Percentiles rank a stretch among this genome's conserved stretches.
Conservation (phyloP, 2,329 filamentous ascomycete species). For the Zarea fungicola region DNA sequence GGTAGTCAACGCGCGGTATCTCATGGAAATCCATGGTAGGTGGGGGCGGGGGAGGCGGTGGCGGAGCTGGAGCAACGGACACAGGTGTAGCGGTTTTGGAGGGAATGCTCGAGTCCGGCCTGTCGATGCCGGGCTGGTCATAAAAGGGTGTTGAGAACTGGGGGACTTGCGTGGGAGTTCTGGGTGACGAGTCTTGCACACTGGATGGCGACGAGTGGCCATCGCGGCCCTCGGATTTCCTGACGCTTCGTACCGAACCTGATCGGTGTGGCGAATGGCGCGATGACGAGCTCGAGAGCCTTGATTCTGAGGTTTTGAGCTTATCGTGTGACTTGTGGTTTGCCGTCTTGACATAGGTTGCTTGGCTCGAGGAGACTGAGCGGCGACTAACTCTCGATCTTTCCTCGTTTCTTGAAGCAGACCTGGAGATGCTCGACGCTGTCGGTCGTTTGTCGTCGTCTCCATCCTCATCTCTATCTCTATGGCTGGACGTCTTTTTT, state of each 20-base stretch:
- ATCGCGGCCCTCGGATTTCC: slow-evolving; percentile 35
- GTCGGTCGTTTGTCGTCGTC: slow-evolving; percentile 37
- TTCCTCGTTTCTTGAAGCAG: slow-evolving; percentile 42
- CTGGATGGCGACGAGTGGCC: slow-evolving; percentile 42
- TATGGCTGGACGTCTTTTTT: slow-evolving; percentile 16
- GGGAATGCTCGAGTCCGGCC: slow-evolving; percentile 24
- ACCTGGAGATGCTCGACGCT: slow-evolving; percentile 38
- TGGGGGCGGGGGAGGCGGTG: slow-evolving; percentile 52
- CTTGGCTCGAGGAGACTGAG: slow-evolving; percentile 54
- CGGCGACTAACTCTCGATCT: slow-evolving; percentile 48
- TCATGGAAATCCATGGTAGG: slow-evolving; percentile 66
- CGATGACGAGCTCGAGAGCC: slow-evolving; percentile 30
- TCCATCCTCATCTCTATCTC: slow-evolving; percentile 16
- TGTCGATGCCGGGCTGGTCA: slow-evolving; percentile 35
- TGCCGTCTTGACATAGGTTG: slow-evolving; percentile 44
- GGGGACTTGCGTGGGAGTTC: slow-evolving; percentile 53
- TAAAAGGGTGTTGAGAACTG: slow-evolving; percentile 44
- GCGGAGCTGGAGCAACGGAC: slow-evolving; percentile 28
- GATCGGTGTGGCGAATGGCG: slow-evolving; percentile 31
- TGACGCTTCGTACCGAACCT: slow-evolving; percentile 31
- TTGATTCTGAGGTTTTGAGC: slow-evolving; percentile 28
- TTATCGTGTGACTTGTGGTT: slow-evolving; percentile 31
- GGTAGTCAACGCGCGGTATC: slow-evolving; percentile 81
- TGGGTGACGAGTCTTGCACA: slow-evolving; percentile 52
- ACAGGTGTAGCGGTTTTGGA: slow-evolving; percentile 37